These are phyloP conservation scores for Penicillium ochrochloron DNA, from an alignment of 495 filamentous ascomycete genomes.

Conservation along the genomic window DNA sequence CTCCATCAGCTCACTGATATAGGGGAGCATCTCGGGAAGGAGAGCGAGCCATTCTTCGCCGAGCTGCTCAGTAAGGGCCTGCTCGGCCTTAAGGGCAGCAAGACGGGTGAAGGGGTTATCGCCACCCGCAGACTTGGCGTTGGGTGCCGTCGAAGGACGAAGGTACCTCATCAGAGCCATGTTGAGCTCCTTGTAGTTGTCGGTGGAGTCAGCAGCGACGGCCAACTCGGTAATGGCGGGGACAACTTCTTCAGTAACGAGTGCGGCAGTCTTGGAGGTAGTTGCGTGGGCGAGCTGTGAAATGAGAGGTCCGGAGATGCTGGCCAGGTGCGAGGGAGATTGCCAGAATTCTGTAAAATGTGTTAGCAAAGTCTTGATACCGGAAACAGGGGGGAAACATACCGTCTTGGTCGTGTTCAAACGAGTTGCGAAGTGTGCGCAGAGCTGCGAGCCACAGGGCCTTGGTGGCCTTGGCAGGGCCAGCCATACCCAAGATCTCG, in stretches of 20 bases:
- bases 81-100: slow-evolving; percentile 78
- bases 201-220: slow-evolving; percentile 72
- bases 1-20: slow-evolving; percentile 91
- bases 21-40: slow-evolving; percentile 92
- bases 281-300: slow-evolving; percentile 67
- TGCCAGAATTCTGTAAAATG: slow-evolving; percentile 76
- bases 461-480: slow-evolving; percentile 54
- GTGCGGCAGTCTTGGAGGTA: slow-evolving; percentile 35
- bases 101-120: slow-evolving; percentile 61
- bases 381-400: slow-evolving; percentile 19
- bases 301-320: slow-evolving; percentile 69
- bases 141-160: slow-evolving; percentile 66
- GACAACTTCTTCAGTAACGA: slow-evolving; percentile 53
- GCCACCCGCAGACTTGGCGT: slow-evolving; percentile 55
- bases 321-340: slow-evolving; percentile 79
- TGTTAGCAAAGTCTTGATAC: slow-evolving; percentile 14
- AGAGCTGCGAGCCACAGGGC: slow-evolving; percentile 67
- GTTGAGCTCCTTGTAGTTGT: slow-evolving; percentile 90
- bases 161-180: slow-evolving; percentile 72
- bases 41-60: slow-evolving; percentile 91
- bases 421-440: slow-evolving; percentile 69
- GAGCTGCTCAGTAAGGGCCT: slow-evolving; percentile 72
- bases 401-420: slow-evolving; percentile 79
- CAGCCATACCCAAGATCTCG: slow-evolving; percentile 59
- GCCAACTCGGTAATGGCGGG: slow-evolving; percentile 78